Evolutionary conservation across 2,329 filamentous ascomycete genomes (phyloP).

Genomic region (Aspergillus sp.): DNA sequence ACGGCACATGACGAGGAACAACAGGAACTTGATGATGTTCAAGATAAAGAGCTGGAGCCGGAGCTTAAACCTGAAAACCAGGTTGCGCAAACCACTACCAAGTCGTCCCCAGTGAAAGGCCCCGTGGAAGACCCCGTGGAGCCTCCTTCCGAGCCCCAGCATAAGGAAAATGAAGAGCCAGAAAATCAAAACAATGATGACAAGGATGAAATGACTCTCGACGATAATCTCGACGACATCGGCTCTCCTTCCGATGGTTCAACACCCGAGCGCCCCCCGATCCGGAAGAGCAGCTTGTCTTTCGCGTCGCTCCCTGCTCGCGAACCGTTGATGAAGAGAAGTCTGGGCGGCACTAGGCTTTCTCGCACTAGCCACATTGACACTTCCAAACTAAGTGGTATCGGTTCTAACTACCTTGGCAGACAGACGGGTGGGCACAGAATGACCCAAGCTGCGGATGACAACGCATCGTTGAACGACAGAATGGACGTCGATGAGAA

Average conservation of each 20-base stretch:
- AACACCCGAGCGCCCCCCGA: constrained; percentile 59
- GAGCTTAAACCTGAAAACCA: neutral
- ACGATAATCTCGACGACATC: constrained; percentile 46
- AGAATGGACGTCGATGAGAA: constrained; percentile 54
- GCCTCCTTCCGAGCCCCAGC: constrained; percentile 7
- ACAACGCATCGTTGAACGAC: constrained; percentile 47
- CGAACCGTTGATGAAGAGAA: constrained; percentile 85
- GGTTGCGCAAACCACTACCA: constrained; percentile 2
- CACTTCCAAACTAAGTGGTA: constrained; percentile 44
- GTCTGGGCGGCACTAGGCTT: constrained; percentile 66
- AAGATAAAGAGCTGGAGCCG: neutral
- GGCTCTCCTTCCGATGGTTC: constrained; percentile 49
- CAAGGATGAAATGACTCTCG: constrained; percentile 33
- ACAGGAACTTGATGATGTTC: neutral
- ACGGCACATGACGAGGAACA: constrained; percentile 1
- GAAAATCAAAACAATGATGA: constrained; percentile 22
- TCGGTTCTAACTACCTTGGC: constrained; percentile 69
- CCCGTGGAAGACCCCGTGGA: constrained; percentile 14
- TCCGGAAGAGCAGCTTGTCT: constrained; percentile 91
- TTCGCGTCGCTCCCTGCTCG: constrained; percentile 91
- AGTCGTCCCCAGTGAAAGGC: constrained; percentile 20
- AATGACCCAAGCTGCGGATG: constrained; percentile 36
- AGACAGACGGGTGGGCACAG: constrained; percentile 65
- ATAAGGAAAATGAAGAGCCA: neutral
- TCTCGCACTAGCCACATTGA: constrained; percentile 80